These are phyloP conservation scores for Gremmenia infestans DNA, from an alignment of 2,329 filamentous ascomycete species.

Conservation along the genomic window DNA sequence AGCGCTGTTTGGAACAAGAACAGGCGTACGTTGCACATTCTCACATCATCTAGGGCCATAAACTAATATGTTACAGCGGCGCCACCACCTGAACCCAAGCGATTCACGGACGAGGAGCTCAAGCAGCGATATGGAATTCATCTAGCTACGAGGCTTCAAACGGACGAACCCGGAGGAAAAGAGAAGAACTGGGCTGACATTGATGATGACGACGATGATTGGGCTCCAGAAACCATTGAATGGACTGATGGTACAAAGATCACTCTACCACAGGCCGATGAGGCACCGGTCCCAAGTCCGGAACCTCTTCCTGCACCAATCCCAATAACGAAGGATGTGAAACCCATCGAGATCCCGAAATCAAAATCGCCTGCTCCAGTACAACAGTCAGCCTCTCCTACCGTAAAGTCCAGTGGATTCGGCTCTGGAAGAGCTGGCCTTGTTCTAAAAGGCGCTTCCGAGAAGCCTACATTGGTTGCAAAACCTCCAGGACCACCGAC, in stretches of 20 bases:
- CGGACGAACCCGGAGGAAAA: constrained; percentile 62
- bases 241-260: constrained; percentile 88
- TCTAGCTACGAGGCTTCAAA: constrained; percentile 71
- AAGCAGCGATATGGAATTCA: constrained; percentile 82
- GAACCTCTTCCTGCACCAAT: constrained; percentile 27
- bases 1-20: constrained; percentile 88
- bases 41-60: not conserved
- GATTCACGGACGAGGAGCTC: constrained; percentile 81
- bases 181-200: constrained; percentile 87
- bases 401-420: constrained; percentile 28
- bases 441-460: constrained; percentile 60
- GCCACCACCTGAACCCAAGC: constrained; percentile 67
- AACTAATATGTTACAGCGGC: constrained; percentile 42
- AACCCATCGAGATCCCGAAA: constrained; percentile 21
- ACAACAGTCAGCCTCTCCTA: constrained; percentile 27
- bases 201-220: constrained; percentile 83
- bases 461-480: constrained; percentile 68
- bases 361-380: constrained; percentile 30
- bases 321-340: constrained; percentile 19
- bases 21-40: constrained; percentile 55
- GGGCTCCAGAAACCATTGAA: constrained; percentile 78
- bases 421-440: constrained; percentile 48
- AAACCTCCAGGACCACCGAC: constrained; percentile 64
- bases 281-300: constrained; percentile 31
- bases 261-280: constrained; percentile 61